Percentiles rank a stretch among this genome's conserved stretches.
phyloP scores from a whole-genome alignment of 371 early-diverging fungal species.

The Mortierella sp. region DNA sequence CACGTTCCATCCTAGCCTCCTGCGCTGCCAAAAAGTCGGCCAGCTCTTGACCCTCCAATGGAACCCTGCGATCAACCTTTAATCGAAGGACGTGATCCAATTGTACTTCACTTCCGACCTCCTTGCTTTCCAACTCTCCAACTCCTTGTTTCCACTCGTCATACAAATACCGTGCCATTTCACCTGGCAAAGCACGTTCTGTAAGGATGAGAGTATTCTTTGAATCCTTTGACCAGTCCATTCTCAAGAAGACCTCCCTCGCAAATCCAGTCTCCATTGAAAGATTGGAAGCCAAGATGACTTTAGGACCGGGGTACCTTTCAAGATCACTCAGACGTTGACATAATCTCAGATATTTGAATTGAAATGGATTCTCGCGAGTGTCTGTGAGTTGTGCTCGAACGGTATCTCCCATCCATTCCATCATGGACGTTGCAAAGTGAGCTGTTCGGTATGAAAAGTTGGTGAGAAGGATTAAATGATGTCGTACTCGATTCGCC shows the following conservation, averaged over 20 bases:
- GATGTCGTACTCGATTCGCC: constrained; percentile 71
- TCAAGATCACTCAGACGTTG: constrained; percentile 82
- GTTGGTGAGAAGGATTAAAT: constrained; percentile 84
- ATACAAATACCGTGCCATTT: constrained; percentile 80
- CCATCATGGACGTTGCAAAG: constrained; percentile 91
- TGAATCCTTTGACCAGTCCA: constrained; percentile 65
- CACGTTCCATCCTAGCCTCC: constrained; percentile 74
- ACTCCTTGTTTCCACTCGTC: constrained; percentile 73
- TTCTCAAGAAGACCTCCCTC: constrained; percentile 74
- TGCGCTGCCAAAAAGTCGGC: constrained; percentile 72
- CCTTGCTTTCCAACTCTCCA: constrained; percentile 32
- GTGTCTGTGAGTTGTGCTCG: constrained; percentile 76
- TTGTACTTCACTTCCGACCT: constrained; percentile 42
- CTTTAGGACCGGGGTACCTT: constrained; percentile 77
- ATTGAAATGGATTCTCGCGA: constrained; percentile 91
- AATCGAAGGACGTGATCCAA: constrained; percentile 40
- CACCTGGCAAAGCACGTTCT: constrained; percentile 78
- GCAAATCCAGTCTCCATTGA: constrained; percentile 88
- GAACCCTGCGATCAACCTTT: constrained; percentile 69
- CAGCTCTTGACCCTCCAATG: constrained; percentile 92
- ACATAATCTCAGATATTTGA: constrained; percentile 79
- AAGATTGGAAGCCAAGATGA: constrained; percentile 85
- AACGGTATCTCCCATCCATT: constrained; percentile 96
- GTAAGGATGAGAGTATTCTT: constrained; percentile 83
- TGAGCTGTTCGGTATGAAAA: constrained; percentile 81